Percentiles rank a stretch among this genome's conserved stretches.
Conservation (phyloP, 2,329 filamentous ascomycete species). For the Cyphellophora attinorum region DNA sequence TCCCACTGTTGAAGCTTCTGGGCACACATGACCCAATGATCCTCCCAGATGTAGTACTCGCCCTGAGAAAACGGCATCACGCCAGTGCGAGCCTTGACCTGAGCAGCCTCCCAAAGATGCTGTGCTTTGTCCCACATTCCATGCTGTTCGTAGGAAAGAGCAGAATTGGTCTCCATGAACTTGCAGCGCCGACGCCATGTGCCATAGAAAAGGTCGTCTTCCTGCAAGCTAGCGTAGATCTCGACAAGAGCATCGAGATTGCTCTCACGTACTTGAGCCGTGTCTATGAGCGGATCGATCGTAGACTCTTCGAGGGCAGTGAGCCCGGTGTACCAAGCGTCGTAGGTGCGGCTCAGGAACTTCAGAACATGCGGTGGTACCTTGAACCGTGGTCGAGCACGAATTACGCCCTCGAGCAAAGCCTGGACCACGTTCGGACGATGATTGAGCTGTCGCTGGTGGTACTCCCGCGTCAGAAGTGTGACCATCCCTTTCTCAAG, state of each 20-base stretch:
- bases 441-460: constrained; percentile 86
- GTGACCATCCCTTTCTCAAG: constrained; percentile 86
- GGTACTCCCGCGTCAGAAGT: constrained; percentile 88
- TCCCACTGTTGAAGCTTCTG: constrained; percentile 99
- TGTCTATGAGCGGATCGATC: constrained; percentile 75
- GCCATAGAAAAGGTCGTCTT: constrained; percentile 95
- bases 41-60: constrained; percentile 99
- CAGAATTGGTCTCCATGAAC: constrained; percentile 95
- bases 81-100: constrained; percentile 92
- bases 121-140: constrained; percentile 99
- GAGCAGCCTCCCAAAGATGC: constrained; percentile 88
- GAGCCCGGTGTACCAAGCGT: constrained; percentile 93
- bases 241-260: constrained; percentile 94
- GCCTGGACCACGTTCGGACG: constrained; percentile 93
- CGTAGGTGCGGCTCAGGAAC: constrained; percentile 85
- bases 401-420: constrained; percentile 76
- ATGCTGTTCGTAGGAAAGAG: constrained; percentile 94
- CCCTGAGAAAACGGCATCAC: constrained; percentile 93
- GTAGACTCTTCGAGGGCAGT: constrained; percentile 84
- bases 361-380: constrained; percentile 94
- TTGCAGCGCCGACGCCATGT: constrained; percentile 92
- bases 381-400: constrained; percentile 77
- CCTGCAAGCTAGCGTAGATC: constrained; percentile 78
- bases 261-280: constrained; percentile 75
- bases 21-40: constrained; percentile 96